Conservation (phyloP, 2,329 filamentous ascomycete species). For the Chaetomiaceae sp. region DNA sequence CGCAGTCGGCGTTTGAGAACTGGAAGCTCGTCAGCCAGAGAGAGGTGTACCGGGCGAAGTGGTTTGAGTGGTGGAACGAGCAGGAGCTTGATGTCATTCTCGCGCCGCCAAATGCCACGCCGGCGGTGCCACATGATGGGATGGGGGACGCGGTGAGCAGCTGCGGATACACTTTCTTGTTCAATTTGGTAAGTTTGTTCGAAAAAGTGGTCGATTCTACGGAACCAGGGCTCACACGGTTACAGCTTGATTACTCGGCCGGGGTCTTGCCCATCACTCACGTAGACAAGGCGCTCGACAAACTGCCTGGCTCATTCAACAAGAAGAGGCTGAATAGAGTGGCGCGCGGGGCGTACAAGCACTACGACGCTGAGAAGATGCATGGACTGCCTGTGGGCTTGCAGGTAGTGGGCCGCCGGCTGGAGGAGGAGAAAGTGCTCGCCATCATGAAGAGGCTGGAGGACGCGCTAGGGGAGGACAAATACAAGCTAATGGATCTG, state of each 20-base stretch:
- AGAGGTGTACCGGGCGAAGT: slow-evolving; percentile 71
- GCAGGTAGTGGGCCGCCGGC: slow-evolving; percentile 72
- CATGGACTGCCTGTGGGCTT: slow-evolving; percentile 82
- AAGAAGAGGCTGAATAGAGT: slow-evolving; percentile 69
- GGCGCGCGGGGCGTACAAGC: slow-evolving; percentile 75
- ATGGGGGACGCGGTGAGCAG: slow-evolving; percentile 83
- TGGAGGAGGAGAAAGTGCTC: slow-evolving; percentile 86
- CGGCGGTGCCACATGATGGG: slow-evolving; percentile 78
- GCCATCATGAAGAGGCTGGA: slow-evolving; percentile 76
- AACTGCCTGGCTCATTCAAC: slow-evolving; percentile 58
- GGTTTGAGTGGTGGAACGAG: slow-evolving; percentile 81
- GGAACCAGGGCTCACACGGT: slow-evolving; percentile 13
- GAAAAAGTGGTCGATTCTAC: neutral
- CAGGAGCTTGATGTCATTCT: slow-evolving; percentile 72
- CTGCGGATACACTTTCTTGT: slow-evolving; percentile 91
- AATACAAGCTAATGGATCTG: slow-evolving; percentile 48
- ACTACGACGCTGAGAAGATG: slow-evolving; percentile 81
- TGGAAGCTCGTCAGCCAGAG: slow-evolving; percentile 76
- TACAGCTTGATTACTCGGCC: slow-evolving; percentile 74
- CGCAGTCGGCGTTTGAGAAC: slow-evolving; percentile 71
- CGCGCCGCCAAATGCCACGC: slow-evolving; percentile 83
- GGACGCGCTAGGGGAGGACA: slow-evolving; percentile 59
- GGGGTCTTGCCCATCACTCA: slow-evolving; percentile 83
- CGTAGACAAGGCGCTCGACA: slow-evolving; percentile 66
- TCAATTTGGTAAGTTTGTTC: slow-evolving; percentile 65